phyloP scores from a whole-genome alignment of 805 yeast species.

The Yarrowia hollandica region DNA sequence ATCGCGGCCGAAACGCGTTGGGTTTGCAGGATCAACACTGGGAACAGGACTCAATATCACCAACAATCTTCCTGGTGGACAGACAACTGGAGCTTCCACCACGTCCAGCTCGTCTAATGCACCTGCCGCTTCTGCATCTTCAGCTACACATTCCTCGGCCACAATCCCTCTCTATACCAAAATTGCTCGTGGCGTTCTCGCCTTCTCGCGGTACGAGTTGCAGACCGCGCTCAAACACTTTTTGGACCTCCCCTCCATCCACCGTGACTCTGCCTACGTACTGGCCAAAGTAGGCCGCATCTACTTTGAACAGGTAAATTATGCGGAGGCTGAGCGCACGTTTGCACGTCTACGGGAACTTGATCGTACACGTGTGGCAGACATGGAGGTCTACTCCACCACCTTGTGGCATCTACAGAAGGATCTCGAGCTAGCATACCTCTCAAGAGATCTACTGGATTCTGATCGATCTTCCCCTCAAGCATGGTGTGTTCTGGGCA shows the following conservation, averaged over 20 bases:
- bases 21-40: slow-evolving; percentile 1
- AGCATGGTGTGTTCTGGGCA: slow-evolving; percentile 92
- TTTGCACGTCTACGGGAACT: slow-evolving; percentile 62
- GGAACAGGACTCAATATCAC: slow-evolving; percentile 7
- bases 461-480: slow-evolving; percentile 67
- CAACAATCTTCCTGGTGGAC: not conserved
- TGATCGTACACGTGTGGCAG: slow-evolving; percentile 78
- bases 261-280: slow-evolving; percentile 80
- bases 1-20: slow-evolving; percentile 15
- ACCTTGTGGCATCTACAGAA: slow-evolving; percentile 89
- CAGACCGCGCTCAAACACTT: slow-evolving; percentile 73
- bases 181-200: slow-evolving; percentile 61
- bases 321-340: slow-evolving; percentile 67
- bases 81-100: not conserved
- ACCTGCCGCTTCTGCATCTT: not conserved
- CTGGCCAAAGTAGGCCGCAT: slow-evolving; percentile 74
- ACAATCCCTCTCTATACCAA: slow-evolving; percentile 44
- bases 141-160: slow-evolving; percentile 9
- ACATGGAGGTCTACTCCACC: slow-evolving; percentile 90
- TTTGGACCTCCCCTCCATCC: slow-evolving; percentile 60
- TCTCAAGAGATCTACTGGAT: slow-evolving; percentile 78
- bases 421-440: slow-evolving; percentile 71
- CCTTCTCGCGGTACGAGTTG: slow-evolving; percentile 69
- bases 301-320: slow-evolving; percentile 85
- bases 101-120: not conserved